phyloP scores from a whole-genome alignment of 2,329 filamentous ascomycete genomes.

The Talaromyces piceae region DNA sequence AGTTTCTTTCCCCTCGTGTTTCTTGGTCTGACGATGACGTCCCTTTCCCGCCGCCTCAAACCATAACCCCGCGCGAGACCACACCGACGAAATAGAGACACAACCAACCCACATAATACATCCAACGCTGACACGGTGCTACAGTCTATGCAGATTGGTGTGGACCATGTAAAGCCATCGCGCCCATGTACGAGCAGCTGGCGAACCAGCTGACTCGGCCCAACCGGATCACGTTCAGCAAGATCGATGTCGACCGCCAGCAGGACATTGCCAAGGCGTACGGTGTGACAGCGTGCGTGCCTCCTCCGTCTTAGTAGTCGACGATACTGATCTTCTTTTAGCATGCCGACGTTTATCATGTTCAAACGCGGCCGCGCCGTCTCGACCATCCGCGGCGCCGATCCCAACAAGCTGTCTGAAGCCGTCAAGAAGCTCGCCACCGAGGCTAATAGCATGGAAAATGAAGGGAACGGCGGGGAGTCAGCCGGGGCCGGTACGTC shows the following conservation, averaged over 20 bases:
- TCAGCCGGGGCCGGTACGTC: conserved; percentile 36
- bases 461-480: conserved; percentile 35
- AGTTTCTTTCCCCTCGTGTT: neutral
- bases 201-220: conserved; percentile 62
- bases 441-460: conserved; percentile 49
- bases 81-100: neutral
- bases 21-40: conserved; percentile 1
- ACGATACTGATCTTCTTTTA: conserved; percentile 17
- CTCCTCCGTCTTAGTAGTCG: neutral
- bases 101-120: neutral
- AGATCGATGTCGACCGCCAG: conserved; percentile 75
- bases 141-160: conserved; percentile 86
- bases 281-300: conserved; percentile 56
- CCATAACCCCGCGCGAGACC: conserved; percentile 6
- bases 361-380: conserved; percentile 65
- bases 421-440: conserved; percentile 63
- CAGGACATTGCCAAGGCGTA: conserved; percentile 67
- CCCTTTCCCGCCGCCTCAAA: conserved; percentile 7
- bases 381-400: conserved; percentile 65
- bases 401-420: conserved; percentile 61
- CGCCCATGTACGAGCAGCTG: conserved; percentile 73
- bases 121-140: neutral
- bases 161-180: conserved; percentile 74
- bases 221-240: conserved; percentile 71
- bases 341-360: conserved; percentile 87